Conservation (phyloP, 2,329 filamentous ascomycete species). For the Dothideomycetes sp. region DNA sequence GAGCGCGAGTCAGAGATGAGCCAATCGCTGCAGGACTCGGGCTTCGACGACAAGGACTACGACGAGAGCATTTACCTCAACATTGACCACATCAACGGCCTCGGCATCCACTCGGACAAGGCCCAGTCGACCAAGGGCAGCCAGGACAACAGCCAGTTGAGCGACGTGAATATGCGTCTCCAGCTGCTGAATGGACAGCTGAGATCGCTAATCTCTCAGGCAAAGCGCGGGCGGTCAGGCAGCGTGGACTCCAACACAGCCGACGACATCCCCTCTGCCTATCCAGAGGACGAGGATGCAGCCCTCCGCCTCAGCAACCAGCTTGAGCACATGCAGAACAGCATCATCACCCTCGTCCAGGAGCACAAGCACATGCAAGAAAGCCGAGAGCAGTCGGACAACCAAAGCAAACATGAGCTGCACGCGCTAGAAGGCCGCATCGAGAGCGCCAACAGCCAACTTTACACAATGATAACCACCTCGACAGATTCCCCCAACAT, state of each 20-base stretch:
- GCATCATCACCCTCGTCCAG: slow-evolving; percentile 7
- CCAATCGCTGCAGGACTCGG: not conserved
- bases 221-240: slow-evolving; percentile 5
- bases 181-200: slow-evolving; percentile 20
- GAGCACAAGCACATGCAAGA: slow-evolving; percentile 9
- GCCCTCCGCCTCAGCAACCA: slow-evolving; percentile 9
- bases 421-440: slow-evolving; percentile 38
- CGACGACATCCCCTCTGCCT: slow-evolving; percentile 8
- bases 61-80: slow-evolving; percentile 9
- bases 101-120: slow-evolving; percentile 6
- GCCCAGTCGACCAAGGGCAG: slow-evolving; percentile 10
- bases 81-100: slow-evolving; percentile 10
- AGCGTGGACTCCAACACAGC: slow-evolving; percentile 7
- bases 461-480: slow-evolving; percentile 37
- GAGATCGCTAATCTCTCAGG: slow-evolving; percentile 13
- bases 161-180: slow-evolving; percentile 19
- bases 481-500: slow-evolving; percentile 40
- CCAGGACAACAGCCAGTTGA: not conserved
- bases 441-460: slow-evolving; percentile 50
- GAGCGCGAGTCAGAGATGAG: slow-evolving; percentile 25
- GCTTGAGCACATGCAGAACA: slow-evolving; percentile 10
- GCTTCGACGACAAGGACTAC: slow-evolving; percentile 5
- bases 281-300: slow-evolving; percentile 9
- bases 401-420: slow-evolving; percentile 11
- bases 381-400: slow-evolving; percentile 12